phyloP scores from a whole-genome alignment of 495 filamentous ascomycete species.

The Annulohypoxylon bovei region DNA sequence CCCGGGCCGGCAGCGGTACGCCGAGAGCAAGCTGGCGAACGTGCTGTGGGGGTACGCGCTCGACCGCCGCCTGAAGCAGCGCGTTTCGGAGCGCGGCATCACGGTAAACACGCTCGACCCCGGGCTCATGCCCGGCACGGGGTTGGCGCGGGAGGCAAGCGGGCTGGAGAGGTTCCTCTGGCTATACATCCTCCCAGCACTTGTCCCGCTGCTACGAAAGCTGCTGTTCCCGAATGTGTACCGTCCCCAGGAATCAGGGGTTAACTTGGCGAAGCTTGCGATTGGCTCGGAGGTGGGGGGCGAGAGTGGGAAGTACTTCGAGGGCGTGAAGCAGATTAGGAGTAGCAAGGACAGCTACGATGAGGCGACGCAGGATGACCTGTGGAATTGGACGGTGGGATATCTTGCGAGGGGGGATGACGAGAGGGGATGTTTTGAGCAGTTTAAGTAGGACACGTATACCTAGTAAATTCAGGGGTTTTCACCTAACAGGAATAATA shows the following conservation, averaged over 20 bases:
- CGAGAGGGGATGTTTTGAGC: conserved; percentile 48
- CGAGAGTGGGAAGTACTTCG: conserved; percentile 52
- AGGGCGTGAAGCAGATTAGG: conserved; percentile 49
- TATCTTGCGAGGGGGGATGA: conserved; percentile 48
- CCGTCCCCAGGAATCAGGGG: conserved; percentile 50
- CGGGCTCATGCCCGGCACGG: conserved; percentile 60
- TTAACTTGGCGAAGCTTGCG: conserved; percentile 50
- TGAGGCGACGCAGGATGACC: conserved; percentile 56
- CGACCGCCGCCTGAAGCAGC: conserved; percentile 43
- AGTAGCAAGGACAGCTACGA: conserved; percentile 54
- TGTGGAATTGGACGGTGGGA: conserved; percentile 62
- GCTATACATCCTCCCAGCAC: conserved; percentile 48
- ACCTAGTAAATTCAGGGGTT: not conserved
- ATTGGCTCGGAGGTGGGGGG: conserved; percentile 42
- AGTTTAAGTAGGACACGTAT: conserved; percentile 13
- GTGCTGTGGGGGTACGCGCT: conserved; percentile 66
- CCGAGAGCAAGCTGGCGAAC: conserved; percentile 75
- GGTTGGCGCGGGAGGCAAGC: conserved; percentile 46
- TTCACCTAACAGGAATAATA: not conserved
- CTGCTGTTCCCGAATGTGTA: conserved; percentile 49
- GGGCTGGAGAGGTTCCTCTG: conserved; percentile 38
- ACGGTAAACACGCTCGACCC: conserved; percentile 56
- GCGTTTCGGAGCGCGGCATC: conserved; percentile 39
- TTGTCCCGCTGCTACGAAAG: conserved; percentile 49
- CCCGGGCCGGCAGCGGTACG: conserved; percentile 62